A percentile compares a stretch with the other conserved stretches of the same genome.
phyloP scores from a whole-genome alignment of 129 eudicot species.

The Chrysanthemum makinoi region DNA sequence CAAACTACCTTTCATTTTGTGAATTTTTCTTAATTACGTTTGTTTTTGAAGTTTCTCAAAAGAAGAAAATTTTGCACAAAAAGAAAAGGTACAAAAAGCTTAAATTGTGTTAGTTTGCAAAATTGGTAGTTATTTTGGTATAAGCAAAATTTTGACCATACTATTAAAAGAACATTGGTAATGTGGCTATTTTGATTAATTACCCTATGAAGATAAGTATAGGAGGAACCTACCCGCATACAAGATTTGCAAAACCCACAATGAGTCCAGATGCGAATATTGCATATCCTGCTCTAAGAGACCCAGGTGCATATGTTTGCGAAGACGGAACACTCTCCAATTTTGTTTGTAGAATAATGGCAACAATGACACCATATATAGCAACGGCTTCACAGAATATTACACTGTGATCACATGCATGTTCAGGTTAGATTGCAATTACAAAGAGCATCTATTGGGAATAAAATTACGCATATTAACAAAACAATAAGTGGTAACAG shows the following conservation, averaged over 20 bases:
- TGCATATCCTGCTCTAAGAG: constrained; percentile 95
- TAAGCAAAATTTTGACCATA: no score
- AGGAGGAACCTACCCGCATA: constrained; percentile 62
- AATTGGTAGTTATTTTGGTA: no score
- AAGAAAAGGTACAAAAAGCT: no score
- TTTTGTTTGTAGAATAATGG: constrained; percentile 88
- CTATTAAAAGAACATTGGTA: no score
- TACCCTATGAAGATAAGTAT: not conserved
- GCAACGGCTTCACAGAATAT: constrained; percentile 98
- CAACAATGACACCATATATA: constrained; percentile 92
- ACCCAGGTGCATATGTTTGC: constrained; percentile 61
- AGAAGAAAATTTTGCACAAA: no score
- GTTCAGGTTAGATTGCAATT: constrained; percentile 12
- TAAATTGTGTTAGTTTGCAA: no score
- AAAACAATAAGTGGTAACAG: not conserved
- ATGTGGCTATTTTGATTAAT: no score
- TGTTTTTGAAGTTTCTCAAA: no score
- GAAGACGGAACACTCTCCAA: constrained; percentile 81
- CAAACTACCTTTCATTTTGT: no score
- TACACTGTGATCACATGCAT: constrained; percentile 52
- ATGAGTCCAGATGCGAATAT: constrained; percentile 89
- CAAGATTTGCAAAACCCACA: constrained; percentile 96
- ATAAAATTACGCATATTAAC: not conserved
- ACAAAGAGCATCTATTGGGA: not conserved
- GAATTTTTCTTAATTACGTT: no score